Percentiles rank a stretch among this genome's conserved stretches.
phyloP scores from a whole-genome alignment of 2,329 filamentous ascomycete species.

The Aciculosporium take region DNA sequence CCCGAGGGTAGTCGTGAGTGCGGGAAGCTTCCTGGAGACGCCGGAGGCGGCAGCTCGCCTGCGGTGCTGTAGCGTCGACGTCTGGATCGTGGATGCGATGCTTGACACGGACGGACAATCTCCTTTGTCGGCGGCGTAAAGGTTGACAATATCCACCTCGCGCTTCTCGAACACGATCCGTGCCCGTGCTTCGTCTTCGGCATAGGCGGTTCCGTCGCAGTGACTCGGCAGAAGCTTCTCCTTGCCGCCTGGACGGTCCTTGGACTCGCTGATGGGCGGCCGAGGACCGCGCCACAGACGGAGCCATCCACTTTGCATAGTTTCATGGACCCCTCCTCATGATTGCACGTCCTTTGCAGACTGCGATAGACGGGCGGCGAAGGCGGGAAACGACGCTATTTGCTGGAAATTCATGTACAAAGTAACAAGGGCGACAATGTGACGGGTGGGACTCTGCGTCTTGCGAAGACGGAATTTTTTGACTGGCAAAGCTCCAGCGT shows the following conservation, averaged over 20 bases:
- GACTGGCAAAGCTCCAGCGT: background rate
- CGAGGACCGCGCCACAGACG: conserved; percentile 42
- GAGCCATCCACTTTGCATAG: conserved; percentile 44
- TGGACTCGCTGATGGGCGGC: conserved; percentile 24
- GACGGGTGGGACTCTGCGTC: background rate
- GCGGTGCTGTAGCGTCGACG: conserved; percentile 15
- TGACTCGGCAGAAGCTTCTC: conserved; percentile 15
- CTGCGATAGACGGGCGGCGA: background rate
- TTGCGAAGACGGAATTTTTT: background rate
- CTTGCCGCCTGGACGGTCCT: conserved; percentile 10
- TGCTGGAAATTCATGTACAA: background rate
- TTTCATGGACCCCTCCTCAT: conserved; percentile 47
- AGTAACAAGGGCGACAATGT: too few relatives aligned
- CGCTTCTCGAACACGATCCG: conserved; percentile 19
- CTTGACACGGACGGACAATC: conserved; percentile 7
- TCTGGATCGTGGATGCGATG: conserved; percentile 4
- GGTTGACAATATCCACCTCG: conserved; percentile 27
- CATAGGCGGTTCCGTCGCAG: conserved; percentile 8
- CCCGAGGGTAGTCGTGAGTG: conserved; percentile 2
- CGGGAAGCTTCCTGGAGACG: background rate
- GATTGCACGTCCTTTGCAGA: conserved; percentile 13
- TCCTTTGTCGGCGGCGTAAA: conserved; percentile 20
- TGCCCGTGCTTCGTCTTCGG: conserved; percentile 3
- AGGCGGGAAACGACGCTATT: background rate
- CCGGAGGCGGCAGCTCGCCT: conserved; percentile 10